Conservation (phyloP, 164 flowering plant species). For the grape (Vitis vinifera) region ASM3070453v1 NC_081805.1:27477501-27478000, state of each 20-base stretch:
- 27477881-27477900: background rate
- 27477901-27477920: background rate
- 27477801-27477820: slow-evolving; percentile 45
- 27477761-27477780: slow-evolving; percentile 51
- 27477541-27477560: slow-evolving; percentile 58
- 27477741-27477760: slow-evolving; percentile 40
- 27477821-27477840: slow-evolving; percentile 21
- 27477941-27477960: slow-evolving; percentile 4
- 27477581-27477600: slow-evolving; percentile 58
- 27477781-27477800: slow-evolving; percentile 44
- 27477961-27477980: background rate
- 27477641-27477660: slow-evolving; percentile 43
- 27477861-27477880: background rate
- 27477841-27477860: too few relatives aligned
- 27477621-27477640: slow-evolving; percentile 62
- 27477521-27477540: slow-evolving; percentile 35
- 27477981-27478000: background rate
- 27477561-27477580: slow-evolving; percentile 48
- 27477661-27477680: slow-evolving; percentile 32
- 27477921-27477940: background rate
- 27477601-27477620: slow-evolving; percentile 62
- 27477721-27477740: slow-evolving; percentile 45
- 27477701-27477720: slow-evolving; percentile 38
- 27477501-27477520: background rate
- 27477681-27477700: slow-evolving; percentile 45